Evolutionary conservation across 1,139 yeast species (phyloP), one percentile per base, ranked within the genome.

Genomic region (Lodderomyces pseudojiufengensis): DNA sequence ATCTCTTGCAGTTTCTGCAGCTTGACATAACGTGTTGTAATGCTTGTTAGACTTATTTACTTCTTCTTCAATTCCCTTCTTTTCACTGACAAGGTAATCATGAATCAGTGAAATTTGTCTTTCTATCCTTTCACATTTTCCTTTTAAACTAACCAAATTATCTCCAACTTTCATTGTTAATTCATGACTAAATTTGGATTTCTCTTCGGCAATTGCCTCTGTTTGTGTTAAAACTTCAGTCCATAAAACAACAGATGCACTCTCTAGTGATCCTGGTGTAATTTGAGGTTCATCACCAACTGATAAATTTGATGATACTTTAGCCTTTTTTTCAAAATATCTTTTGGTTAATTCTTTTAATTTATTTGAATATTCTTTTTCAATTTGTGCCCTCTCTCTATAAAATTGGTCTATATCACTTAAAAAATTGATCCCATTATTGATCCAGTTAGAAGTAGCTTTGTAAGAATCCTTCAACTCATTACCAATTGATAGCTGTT

Each of bases 191-290:
- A 90, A 70, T 32, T 70, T 61, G 24, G 60, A 56, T 49, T 78
- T 80, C 51, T 86, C 95, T 36, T 73, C 76, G 21, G 95, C 84
- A 31, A 86, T 75, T 21, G 73, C 68, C 55, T 90, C 97, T 0
- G 97, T 86, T 54, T 87, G 95, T 5, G 86, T 75, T 43, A 92
- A 69, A 10, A 92, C 77, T 47, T 87, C 95, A 32, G 80, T 85
- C 98, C 98, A 92, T 4, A 95, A 78, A n/a, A 87, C 95, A 46
- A 90, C 63, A n/a, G 87, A 74, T 0, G 97, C 96, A 45, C 86
- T 76, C 54, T 94, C 98, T 35, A 92, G 65, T 0, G 97, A 88
- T 0, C 99, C 98, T 0, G 98, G 97, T 0, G 99, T 92, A 37
- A 86, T 75, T 31, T 80, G 76, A 0, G 99, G 98, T 20, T 77